A percentile compares a stretch with the other conserved stretches of the same genome.
Conservation (phyloP, 2,329 filamentous ascomycete species). For the Sphaerulina vaccinii region DNA sequence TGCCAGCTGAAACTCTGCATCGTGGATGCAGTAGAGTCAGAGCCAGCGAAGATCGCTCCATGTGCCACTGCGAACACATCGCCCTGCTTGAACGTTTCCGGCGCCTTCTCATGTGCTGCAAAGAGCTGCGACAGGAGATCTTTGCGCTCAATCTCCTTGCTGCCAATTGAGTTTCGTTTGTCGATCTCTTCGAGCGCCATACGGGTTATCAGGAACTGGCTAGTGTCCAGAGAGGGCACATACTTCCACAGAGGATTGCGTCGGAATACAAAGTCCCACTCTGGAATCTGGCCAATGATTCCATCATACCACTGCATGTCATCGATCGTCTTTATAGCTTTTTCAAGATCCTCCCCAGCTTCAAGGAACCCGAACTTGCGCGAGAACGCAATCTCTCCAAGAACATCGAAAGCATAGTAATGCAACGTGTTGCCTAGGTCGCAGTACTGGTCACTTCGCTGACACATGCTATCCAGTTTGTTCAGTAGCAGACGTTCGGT, state of each 20-base stretch:
- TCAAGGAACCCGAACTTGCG: constrained; percentile 54
- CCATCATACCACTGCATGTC: constrained; percentile 55
- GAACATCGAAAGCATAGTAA: constrained; percentile 40
- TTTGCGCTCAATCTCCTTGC: constrained; percentile 48
- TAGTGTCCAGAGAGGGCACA: constrained; percentile 44
- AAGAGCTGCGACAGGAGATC: constrained; percentile 55
- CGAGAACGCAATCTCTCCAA: constrained; percentile 41
- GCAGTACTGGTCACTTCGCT: constrained; percentile 35
- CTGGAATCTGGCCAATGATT: constrained; percentile 53
- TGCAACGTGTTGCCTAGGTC: constrained; percentile 48
- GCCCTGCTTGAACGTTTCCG: constrained; percentile 49
- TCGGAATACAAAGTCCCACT: constrained; percentile 50
- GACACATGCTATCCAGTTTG: constrained; percentile 46
- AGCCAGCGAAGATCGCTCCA: constrained; percentile 58
- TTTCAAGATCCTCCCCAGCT: constrained; percentile 52
- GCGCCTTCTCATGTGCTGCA: constrained; percentile 53
- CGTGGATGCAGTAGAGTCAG: constrained; percentile 60
- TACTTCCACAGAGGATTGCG: constrained; percentile 52
- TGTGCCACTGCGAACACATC: constrained; percentile 59
- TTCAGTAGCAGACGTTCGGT: constrained; percentile 49
- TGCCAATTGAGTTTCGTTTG: constrained; percentile 48
- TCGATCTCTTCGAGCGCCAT: constrained; percentile 53
- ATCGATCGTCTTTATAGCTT: constrained; percentile 55
- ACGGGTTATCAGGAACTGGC: constrained; percentile 52
- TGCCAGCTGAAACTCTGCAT: constrained; percentile 59